Evolutionary conservation across 2,329 filamentous ascomycete species (phyloP).

Genomic region (Chaetomium olivaceum): DNA sequence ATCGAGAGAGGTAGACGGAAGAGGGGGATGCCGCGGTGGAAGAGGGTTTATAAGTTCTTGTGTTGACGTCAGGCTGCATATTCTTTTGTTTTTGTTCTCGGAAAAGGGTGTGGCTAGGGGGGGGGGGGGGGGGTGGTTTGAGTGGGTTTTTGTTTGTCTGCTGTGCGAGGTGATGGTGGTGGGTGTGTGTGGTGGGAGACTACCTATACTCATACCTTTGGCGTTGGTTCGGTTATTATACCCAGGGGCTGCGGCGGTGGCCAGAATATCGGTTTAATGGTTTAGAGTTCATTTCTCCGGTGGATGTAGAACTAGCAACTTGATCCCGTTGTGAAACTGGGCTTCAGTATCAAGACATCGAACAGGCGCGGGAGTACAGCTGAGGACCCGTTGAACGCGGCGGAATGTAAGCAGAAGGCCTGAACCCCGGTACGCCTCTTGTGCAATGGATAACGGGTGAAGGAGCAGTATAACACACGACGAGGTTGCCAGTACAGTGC

Average conservation of each 20-base stretch:
- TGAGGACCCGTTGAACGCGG: background rate
- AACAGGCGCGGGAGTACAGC: background rate
- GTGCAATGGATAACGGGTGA: background rate
- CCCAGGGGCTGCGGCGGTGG: background rate
- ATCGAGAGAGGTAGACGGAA: constrained; percentile 73
- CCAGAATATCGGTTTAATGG: background rate
- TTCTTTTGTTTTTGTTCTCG: constrained; percentile 1
- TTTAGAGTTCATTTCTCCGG: background rate
- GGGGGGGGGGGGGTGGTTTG: background rate
- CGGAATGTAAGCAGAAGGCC: background rate
- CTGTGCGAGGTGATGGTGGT: background rate
- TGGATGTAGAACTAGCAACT: background rate
- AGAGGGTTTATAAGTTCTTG: constrained; percentile 70
- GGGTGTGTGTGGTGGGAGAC: background rate
- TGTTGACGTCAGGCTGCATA: constrained; percentile 51
- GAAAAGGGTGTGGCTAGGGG: background rate
- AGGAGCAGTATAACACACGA: background rate
- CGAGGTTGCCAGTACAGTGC: background rate
- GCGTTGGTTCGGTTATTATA: constrained; percentile 1
- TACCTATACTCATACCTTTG: background rate
- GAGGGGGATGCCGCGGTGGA: constrained; percentile 72
- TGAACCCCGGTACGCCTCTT: background rate
- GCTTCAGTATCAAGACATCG: background rate
- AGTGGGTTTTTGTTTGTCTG: background rate
- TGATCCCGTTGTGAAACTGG: background rate